A percentile compares a stretch with the other conserved stretches of the same genome.
Evolutionary conservation across 2,329 filamentous ascomycete genomes (phyloP).

Genomic region (Atkinsonella texensis): DNA sequence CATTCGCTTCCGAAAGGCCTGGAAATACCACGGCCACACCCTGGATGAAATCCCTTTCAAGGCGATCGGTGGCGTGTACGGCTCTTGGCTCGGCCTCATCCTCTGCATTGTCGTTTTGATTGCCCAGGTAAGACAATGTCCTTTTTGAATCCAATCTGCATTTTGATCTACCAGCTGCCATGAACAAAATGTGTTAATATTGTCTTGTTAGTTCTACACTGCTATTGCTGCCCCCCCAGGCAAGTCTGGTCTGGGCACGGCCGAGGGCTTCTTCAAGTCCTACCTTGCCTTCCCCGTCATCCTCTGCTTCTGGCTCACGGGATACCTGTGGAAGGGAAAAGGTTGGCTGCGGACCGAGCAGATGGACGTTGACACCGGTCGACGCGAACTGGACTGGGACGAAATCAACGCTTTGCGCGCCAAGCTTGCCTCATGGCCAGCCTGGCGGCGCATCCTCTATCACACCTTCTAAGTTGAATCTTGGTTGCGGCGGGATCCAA

Average conservation of each 20-base stretch:
- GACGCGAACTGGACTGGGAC: slow-evolving; percentile 55
- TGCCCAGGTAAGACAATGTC: slow-evolving; percentile 31
- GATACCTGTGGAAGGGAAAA: slow-evolving; percentile 54
- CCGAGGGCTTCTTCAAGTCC: slow-evolving; percentile 41
- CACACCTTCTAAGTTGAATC: slow-evolving; percentile 22
- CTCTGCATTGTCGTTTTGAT: slow-evolving; percentile 45
- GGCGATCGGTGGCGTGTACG: slow-evolving; percentile 46
- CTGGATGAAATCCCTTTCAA: slow-evolving; percentile 55
- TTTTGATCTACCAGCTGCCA: background rate
- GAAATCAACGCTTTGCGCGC: slow-evolving; percentile 43
- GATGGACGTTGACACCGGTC: slow-evolving; percentile 57
- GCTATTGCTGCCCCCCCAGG: slow-evolving; percentile 28
- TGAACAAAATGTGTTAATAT: background rate
- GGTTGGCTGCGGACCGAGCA: slow-evolving; percentile 45
- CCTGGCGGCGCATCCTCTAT: slow-evolving; percentile 32
- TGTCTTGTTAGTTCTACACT: slow-evolving; percentile 31
- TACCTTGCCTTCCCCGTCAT: slow-evolving; percentile 45
- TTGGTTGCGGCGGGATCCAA: background rate
- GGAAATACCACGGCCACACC: slow-evolving; percentile 45
- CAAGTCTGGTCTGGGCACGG: slow-evolving; percentile 23
- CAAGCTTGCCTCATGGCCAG: slow-evolving; percentile 36
- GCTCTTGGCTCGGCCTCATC: slow-evolving; percentile 49
- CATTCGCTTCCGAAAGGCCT: slow-evolving; percentile 52
- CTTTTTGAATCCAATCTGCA: background rate
- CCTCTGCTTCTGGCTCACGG: slow-evolving; percentile 41